Percentiles rank a stretch among this genome's conserved stretches.
Conservation (phyloP, 1,284 basidiomycete genomes). For the Ganoderma resinaceum region DNA sequence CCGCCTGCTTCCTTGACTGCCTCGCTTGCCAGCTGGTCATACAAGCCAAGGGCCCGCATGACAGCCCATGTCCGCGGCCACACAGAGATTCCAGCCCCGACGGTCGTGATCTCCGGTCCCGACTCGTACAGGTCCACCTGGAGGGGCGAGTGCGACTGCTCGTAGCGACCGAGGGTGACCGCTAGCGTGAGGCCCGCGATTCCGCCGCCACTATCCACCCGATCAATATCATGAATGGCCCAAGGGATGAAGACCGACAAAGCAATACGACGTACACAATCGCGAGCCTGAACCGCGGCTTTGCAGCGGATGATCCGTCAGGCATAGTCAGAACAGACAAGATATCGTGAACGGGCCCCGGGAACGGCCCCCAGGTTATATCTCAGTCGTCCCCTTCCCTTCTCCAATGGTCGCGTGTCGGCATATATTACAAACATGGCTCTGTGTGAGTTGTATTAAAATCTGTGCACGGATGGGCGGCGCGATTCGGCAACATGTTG, state of each 20-base stretch:
- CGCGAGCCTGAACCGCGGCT: conserved; percentile 25
- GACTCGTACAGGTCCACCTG: conserved; percentile 46
- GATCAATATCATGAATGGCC: background rate
- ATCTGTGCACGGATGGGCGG: background rate
- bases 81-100: conserved; percentile 46
- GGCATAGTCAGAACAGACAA: background rate
- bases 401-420: background rate
- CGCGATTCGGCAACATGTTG: background rate
- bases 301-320: background rate
- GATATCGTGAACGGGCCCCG: background rate
- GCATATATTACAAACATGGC: background rate
- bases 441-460: background rate
- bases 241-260: background rate
- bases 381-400: background rate
- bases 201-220: conserved; percentile 43
- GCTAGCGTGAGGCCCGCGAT: conserved; percentile 48
- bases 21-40: conserved; percentile 39
- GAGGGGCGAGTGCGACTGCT: conserved; percentile 34
- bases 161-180: conserved; percentile 41
- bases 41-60: conserved; percentile 44
- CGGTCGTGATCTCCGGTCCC: conserved; percentile 42
- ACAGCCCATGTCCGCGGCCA: conserved; percentile 49
- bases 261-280: conserved; percentile 16
- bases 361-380: background rate
- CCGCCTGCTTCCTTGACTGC: conserved; percentile 28